Evolutionary conservation across 2,329 filamentous ascomycete species (phyloP).

Genomic region (Aureobasidium sp.): DNA sequence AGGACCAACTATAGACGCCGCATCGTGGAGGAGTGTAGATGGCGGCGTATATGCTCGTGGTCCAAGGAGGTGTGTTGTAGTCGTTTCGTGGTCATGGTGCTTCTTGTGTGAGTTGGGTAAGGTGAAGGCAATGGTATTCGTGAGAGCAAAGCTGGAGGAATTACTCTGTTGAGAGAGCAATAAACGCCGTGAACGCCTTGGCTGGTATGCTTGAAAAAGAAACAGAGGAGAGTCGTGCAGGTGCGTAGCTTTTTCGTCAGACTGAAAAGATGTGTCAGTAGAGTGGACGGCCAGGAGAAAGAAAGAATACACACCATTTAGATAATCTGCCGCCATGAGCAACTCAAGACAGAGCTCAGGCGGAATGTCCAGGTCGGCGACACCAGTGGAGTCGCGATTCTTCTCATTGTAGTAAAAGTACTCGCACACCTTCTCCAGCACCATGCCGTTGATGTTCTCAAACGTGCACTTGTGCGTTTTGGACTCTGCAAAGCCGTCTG

Average conservation of each 20-base stretch:
- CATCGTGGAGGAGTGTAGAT: slow-evolving; percentile 17
- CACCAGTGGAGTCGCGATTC: slow-evolving; percentile 59
- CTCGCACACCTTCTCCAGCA: slow-evolving; percentile 73
- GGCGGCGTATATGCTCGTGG: slow-evolving; percentile 18
- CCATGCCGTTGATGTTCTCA: slow-evolving; percentile 62
- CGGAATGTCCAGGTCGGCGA: slow-evolving; percentile 72
- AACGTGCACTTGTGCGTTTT: slow-evolving; percentile 56
- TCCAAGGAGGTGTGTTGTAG: neutral
- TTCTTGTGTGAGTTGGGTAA: neutral
- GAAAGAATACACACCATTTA: slow-evolving; percentile 46
- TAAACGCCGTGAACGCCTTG: slow-evolving; percentile 6
- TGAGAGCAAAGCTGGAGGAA: neutral
- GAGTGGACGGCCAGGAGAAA: neutral
- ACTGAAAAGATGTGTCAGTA: slow-evolving; percentile 10
- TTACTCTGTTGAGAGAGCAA: slow-evolving; percentile 3
- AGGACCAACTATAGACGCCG: slow-evolving; percentile 19
- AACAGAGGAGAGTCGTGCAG: neutral
- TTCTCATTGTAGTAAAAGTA: slow-evolving; percentile 79
- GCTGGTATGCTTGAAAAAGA: neutral
- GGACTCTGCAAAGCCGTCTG: slow-evolving; percentile 58
- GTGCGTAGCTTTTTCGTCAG: neutral
- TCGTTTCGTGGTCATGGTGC: neutral
- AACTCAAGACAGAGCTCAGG: slow-evolving; percentile 70
- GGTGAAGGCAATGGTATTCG: neutral
- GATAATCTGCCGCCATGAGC: slow-evolving; percentile 66